Conservation (phyloP, 352 stramenopile genomes). For the Phytopythium vexans region DNA sequence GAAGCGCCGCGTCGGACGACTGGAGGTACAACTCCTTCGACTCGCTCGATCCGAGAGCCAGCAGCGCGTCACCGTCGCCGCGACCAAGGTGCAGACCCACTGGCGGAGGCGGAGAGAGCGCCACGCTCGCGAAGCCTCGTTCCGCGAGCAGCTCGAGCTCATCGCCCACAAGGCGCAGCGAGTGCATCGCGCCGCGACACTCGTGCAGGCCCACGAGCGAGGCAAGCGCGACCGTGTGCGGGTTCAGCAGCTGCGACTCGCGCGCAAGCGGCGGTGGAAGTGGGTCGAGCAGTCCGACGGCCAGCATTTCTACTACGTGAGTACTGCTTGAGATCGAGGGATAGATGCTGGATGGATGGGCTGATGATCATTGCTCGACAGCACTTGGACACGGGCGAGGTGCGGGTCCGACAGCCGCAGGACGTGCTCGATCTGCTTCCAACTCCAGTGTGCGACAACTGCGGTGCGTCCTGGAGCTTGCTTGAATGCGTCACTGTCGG, state of each 20-base stretch:
- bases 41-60: constrained; percentile 11
- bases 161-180: constrained; percentile 50
- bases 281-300: constrained; percentile 79
- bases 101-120: constrained; percentile 41
- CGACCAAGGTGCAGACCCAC: constrained; percentile 41
- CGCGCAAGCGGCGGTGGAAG: constrained; percentile 86
- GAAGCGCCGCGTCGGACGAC: too few relatives aligned
- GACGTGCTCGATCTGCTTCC: constrained; percentile 90
- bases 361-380: constrained; percentile 10
- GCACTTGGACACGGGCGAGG: constrained; percentile 92
- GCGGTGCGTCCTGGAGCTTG: constrained; percentile 30
- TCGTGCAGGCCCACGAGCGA: constrained; percentile 62
- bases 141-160: constrained; percentile 34
- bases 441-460: constrained; percentile 89
- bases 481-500: not conserved
- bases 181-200: constrained; percentile 60
- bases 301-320: constrained; percentile 89
- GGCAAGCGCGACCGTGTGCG: too few relatives aligned
- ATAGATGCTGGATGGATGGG: not conserved
- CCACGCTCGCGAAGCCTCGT: constrained; percentile 17
- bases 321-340: constrained; percentile 3
- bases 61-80: constrained; percentile 25
- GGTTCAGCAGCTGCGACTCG: too few relatives aligned
- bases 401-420: constrained; percentile 87
- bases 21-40: too few relatives aligned